These are phyloP conservation scores for Xylaria sp. DNA, from an alignment of 2,329 filamentous ascomycete species.

Conservation along the genomic window DNA sequence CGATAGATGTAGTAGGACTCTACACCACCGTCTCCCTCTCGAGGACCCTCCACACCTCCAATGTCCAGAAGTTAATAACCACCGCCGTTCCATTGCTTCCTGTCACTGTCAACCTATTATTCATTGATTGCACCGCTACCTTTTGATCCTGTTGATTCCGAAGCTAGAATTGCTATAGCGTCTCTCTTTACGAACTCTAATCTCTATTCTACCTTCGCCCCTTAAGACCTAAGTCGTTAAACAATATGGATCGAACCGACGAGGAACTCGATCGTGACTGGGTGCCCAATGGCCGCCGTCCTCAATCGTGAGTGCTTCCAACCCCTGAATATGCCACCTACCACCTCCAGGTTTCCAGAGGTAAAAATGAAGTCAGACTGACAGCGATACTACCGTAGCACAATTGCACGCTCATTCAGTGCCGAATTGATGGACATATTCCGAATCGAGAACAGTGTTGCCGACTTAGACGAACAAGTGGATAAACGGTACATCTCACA, in stretches of 20 bases:
- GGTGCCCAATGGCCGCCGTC: slow-evolving; percentile 80
- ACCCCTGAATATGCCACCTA: slow-evolving; percentile 36
- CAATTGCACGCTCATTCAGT: slow-evolving; percentile 88
- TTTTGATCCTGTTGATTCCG: slow-evolving; percentile 4
- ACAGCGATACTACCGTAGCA: slow-evolving; percentile 62
- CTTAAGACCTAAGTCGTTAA: slow-evolving; percentile 33
- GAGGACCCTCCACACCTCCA: slow-evolving; percentile 36
- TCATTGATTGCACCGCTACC: slow-evolving; percentile 18
- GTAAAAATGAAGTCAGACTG: slow-evolving; percentile 31
- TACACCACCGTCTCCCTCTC: slow-evolving; percentile 12
- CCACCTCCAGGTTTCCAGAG: background rate
- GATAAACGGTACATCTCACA: slow-evolving; percentile 76
- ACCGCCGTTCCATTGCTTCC: slow-evolving; percentile 25
- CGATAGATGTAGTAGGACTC: slow-evolving; percentile 7
- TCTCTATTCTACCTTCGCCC: background rate
- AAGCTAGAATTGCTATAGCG: slow-evolving; percentile 8
- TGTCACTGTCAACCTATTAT: slow-evolving; percentile 28
- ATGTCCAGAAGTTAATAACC: slow-evolving; percentile 36
- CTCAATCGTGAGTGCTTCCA: slow-evolving; percentile 77
- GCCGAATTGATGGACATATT: slow-evolving; percentile 88
- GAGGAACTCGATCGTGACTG: slow-evolving; percentile 79
- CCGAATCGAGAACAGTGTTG: slow-evolving; percentile 81
- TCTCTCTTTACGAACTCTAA: background rate
- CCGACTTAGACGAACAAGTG: slow-evolving; percentile 78
- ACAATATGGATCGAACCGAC: slow-evolving; percentile 61